Base-by-base conservation (phyloP, 1,284 basidiomycete species). In the Rugosomyces carneus region DNA sequence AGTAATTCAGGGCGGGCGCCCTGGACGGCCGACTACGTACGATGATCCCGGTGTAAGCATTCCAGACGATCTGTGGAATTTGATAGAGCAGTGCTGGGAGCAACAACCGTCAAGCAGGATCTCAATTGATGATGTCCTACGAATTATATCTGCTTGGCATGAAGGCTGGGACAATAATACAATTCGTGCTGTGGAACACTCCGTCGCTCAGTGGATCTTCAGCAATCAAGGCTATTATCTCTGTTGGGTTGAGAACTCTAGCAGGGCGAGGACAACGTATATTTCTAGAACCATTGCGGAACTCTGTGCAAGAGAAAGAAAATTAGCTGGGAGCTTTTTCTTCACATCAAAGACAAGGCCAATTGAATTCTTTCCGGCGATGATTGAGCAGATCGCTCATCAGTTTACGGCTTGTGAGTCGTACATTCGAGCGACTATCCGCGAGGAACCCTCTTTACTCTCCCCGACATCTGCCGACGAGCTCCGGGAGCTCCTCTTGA, bases 181-280 rank as follows among this genome's bases (percentile, higher is more conserved):
- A 7, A 44, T 42, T 10, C 34, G 35, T 23, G 20, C 37, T 23
- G 29, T 53, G 9, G 49, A 51, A 29, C 27, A 42, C 16, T 37
- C 49, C 11, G 43, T 53, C 23, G 48, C 49, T n/a, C 43, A 47
- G 31, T 53, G 52, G 52, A 39, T 53, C 16, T 53, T 51, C 44
- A 50, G 44, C 38, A 51, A 47, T 37, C 46, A 46, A 21, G 52
- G 47, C 13, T 29, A 53, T 19, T 39, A 53, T 29, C 44, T 52
- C 34, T 52, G 50, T 34, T 54, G 53, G 53, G 37, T 54, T 7
- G 51, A 54, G 37, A 54, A 52, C 31, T 50, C 48, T n/a, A 45
- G 45, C 20, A 40, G 3, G 9, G 49, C 46, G 9, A 43, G 39
- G 16, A 50, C 51, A 2, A 52, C 46, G 1, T 50, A 50, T 34